These are phyloP conservation scores for Picea engelmannii DNA, from an alignment of 83 land plant species.

Conservation along the genomic window DNA sequence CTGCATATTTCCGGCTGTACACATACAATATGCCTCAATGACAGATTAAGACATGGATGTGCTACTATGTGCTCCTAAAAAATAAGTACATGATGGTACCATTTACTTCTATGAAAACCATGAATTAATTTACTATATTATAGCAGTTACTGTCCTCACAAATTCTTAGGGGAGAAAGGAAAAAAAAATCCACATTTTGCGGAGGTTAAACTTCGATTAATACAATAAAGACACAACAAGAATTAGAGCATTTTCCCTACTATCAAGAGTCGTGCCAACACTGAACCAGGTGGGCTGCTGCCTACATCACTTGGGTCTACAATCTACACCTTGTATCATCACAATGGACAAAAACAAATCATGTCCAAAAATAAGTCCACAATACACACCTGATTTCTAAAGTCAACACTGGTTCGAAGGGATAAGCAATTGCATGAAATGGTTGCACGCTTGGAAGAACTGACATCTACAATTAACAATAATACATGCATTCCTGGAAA, in stretches of 20 bases:
- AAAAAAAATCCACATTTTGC: no score
- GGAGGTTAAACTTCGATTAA: no score
- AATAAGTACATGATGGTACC: neutral
- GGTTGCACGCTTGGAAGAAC: conserved; percentile 98
- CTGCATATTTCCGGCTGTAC: conserved; percentile 94
- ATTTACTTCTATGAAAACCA: neutral
- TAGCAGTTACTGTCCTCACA: no score
- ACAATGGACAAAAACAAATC: neutral
- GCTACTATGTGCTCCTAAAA: neutral
- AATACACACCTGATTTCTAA: conserved; percentile 82
- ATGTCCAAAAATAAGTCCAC: neutral
- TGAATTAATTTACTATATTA: neutral
- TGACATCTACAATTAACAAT: conserved; percentile 61
- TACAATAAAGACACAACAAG: neutral
- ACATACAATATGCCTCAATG: conserved; percentile 7
- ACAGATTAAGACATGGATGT: neutral
- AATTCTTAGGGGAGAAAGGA: no score
- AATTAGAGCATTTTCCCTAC: neutral
- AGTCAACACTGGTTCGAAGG: conserved; percentile 91
- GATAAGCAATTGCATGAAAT: conserved; percentile 99
- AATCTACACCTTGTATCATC: neutral
- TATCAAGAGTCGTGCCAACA: neutral
- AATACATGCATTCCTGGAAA: neutral
- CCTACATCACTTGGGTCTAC: neutral
- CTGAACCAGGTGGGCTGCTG: neutral